Base-by-base conservation (phyloP, 2,329 filamentous ascomycete species). In the Septoria linicola region DNA sequence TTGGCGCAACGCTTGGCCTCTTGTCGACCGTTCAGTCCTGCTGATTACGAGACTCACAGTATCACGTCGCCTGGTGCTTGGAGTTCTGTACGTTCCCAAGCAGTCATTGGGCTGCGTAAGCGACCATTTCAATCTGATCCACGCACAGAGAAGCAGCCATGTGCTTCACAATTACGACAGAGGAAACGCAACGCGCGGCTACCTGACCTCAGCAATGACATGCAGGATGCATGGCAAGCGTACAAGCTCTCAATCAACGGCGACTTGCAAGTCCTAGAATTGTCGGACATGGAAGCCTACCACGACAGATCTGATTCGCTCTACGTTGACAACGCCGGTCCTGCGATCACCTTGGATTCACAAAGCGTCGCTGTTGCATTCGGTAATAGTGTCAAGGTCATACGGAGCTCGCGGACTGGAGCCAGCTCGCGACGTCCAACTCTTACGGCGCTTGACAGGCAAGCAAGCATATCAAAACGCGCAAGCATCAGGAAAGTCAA, bases 301-400 rank as follows among this genome's bases (percentile, higher is more conserved):
- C 71, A 20, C 3, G 72, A 39, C 3, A 70, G 73, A 1, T 74
- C 80, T 3, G 74, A 77, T 2, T 76, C 82, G 50, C 73, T 91
- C 3, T 80, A 88, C 40, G 81, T 89, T 17, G 80, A 80, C 2
- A 76, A 77, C 39, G 72, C 86, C 1, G 88, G 87, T 0, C 87
- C 87, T 0, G 80, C 86, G 50, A 74, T 76, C 1, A 73, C 74
- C 45, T 71, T 89, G 1, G 87, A 87, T 10, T 77, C 79, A 41
- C 76, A 78, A 39, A 85, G 83, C 43, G 76, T 88, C 2, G 87
- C 82, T 0, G 78, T 91, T 23, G 85, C 80, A 0, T 82, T 90
- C 53, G 88, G 87, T 10, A 87, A 89, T 59, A 76, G 81, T 1
- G 76, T 90, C 62, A 90, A 89, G 69, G 72, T 90, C 43, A 77